phyloP scores from a whole-genome alignment of 192 early-diverging fungal genomes.

The Chytriomyces sp. region DNA sequence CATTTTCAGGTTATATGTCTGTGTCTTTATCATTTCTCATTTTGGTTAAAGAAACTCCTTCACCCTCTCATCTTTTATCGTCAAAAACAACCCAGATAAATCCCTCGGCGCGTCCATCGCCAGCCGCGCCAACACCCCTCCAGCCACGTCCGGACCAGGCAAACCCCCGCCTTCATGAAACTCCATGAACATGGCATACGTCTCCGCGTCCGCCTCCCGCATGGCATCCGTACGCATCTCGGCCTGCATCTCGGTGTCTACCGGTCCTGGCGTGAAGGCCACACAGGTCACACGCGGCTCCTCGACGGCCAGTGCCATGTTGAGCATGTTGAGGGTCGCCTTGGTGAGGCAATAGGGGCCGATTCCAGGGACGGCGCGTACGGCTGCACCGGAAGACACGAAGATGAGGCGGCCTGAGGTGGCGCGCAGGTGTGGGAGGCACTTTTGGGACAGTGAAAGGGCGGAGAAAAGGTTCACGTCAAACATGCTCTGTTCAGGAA shows the following conservation, averaged over 20 bases:
- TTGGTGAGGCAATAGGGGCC: slow-evolving; percentile 82
- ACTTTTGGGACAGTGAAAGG: slow-evolving; percentile 38
- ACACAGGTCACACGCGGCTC: slow-evolving; percentile 70
- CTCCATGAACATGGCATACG: slow-evolving; percentile 62
- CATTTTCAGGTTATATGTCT: no score
- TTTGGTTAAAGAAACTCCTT: no score
- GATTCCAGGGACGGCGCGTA: slow-evolving; percentile 70
- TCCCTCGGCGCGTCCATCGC: no score
- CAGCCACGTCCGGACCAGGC: no score
- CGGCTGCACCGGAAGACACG: slow-evolving; percentile 82
- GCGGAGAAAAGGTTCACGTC: neutral
- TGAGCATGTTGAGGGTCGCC: slow-evolving; percentile 79
- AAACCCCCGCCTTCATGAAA: no score
- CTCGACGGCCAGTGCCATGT: slow-evolving; percentile 66
- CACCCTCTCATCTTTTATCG: no score
- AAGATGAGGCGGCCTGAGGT: slow-evolving; percentile 69
- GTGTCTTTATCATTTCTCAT: no score
- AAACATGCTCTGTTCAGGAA: neutral
- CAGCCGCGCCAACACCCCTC: no score
- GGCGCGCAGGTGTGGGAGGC: slow-evolving; percentile 65
- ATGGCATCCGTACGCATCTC: slow-evolving; percentile 55
- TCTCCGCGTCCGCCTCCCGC: slow-evolving; percentile 55
- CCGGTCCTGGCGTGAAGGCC: slow-evolving; percentile 81
- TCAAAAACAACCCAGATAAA: no score
- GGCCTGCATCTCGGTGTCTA: slow-evolving; percentile 87